phyloP scores from a whole-genome alignment of 331 rosid genomes.

The Ulmus americana region DNA sequence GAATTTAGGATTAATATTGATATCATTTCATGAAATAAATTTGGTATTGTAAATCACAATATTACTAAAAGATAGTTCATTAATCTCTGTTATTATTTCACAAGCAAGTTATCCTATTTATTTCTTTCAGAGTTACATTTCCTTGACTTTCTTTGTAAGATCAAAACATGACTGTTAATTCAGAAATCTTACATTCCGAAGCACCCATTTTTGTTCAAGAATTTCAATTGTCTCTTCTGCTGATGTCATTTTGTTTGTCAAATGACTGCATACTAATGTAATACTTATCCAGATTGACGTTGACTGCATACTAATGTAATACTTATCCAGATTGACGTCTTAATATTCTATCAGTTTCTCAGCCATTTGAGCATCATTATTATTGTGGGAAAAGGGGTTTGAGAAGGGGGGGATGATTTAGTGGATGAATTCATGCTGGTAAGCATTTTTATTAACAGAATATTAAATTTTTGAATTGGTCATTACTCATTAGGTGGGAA shows the following conservation, averaged over 20 bases:
- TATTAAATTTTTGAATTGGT: not conserved
- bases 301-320: not conserved
- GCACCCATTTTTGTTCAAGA: not conserved
- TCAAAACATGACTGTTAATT: not conserved
- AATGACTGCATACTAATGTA: not conserved
- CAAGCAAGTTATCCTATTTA: too few relatives aligned
- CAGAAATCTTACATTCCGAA: not conserved
- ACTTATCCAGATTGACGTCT: slow-evolving; percentile 2
- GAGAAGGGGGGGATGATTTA: not conserved
- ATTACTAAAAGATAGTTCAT: too few relatives aligned
- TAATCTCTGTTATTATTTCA: too few relatives aligned
- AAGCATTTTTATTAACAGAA: not conserved
- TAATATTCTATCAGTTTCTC: not conserved
- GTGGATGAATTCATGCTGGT: not conserved
- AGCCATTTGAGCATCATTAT: not conserved
- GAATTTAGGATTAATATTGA: not conserved
- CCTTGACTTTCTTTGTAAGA: too few relatives aligned
- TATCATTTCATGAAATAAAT: not conserved
- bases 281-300: slow-evolving; percentile 5
- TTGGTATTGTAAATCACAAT: not conserved
- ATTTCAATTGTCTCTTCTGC: not conserved
- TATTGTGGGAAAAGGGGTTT: not conserved
- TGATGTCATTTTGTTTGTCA: not conserved
- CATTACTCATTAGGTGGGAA: not conserved
- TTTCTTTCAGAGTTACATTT: too few relatives aligned